Conservation (phyloP, 1,139 yeast species). For the Kodamaea sp. region DNA sequence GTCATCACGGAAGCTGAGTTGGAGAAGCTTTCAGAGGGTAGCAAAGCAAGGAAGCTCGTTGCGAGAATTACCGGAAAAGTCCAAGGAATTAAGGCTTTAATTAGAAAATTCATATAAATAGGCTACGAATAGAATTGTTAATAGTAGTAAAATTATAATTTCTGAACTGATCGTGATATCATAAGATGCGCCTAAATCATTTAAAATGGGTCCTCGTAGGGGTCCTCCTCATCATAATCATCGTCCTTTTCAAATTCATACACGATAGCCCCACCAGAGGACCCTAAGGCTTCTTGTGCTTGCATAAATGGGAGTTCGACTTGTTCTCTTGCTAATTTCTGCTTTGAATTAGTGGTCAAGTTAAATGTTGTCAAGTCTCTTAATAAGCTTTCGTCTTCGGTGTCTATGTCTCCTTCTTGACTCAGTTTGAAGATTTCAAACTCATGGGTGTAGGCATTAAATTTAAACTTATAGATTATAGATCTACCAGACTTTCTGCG, state of each 20-base stretch:
- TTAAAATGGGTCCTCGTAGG: conserved; percentile 91
- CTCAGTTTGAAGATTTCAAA: conserved; percentile 40
- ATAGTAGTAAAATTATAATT: no score
- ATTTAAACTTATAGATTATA: conserved; percentile 51
- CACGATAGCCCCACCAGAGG: conserved; percentile 83
- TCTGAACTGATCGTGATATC: no score
- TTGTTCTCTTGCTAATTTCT: conserved; percentile 74
- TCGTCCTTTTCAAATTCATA: conserved; percentile 84
- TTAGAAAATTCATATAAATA: conserved; percentile 3
- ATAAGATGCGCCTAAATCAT: no score
- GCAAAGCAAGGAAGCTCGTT: conserved; percentile 24
- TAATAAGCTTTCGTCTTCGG: conserved; percentile 46
- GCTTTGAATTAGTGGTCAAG: conserved; percentile 70
- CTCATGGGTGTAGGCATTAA: conserved; percentile 54
- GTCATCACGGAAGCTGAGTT: conserved; percentile 79
- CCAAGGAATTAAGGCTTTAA: conserved; percentile 7
- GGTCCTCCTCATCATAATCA: conserved; percentile 97
- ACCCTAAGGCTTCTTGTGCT: conserved; percentile 78
- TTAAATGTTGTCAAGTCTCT: conserved; percentile 86
- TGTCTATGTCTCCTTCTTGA: conserved; percentile 17
- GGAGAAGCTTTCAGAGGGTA: conserved; percentile 38
- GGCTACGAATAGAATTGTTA: neutral
- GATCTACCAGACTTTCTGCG: conserved; percentile 87
- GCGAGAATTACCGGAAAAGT: conserved; percentile 17
- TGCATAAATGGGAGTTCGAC: conserved; percentile 88